phyloP scores from a whole-genome alignment of 176 grass and related monocot species.

The Dactylis glomerata region DNA sequence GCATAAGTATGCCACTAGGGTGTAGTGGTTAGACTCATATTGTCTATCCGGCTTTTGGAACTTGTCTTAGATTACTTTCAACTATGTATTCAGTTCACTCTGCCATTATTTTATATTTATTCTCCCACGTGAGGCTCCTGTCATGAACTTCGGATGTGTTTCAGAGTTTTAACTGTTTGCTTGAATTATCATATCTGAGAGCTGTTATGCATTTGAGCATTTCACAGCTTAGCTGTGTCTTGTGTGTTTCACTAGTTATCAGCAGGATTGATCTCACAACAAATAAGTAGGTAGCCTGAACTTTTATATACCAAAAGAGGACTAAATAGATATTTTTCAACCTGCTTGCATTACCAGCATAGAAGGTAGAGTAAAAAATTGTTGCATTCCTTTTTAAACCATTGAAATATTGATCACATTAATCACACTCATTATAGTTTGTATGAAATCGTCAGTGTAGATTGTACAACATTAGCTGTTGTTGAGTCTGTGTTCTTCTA shows the following conservation, averaged over 20 bases:
- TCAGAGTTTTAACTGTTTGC: background rate
- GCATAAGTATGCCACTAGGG: background rate
- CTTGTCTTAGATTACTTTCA: background rate
- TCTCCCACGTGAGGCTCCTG: background rate
- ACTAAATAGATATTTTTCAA: background rate
- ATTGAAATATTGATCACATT: background rate
- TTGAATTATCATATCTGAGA: slow-evolving; percentile 3
- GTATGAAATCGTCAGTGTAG: background rate
- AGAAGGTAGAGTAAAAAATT: background rate
- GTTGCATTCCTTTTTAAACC: background rate
- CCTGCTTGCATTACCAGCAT: background rate
- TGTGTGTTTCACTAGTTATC: background rate
- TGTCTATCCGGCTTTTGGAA: background rate
- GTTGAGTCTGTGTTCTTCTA: background rate
- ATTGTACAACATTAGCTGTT: background rate
- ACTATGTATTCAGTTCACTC: background rate
- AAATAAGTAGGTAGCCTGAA: background rate
- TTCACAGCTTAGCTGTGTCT: background rate
- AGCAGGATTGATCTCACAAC: background rate
- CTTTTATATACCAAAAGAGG: background rate
- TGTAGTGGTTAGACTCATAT: background rate
- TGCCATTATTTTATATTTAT: slow-evolving; percentile 10
- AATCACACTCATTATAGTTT: background rate
- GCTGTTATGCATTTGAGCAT: background rate
- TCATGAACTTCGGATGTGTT: background rate